Evolutionary conservation across 768 basidiomycete species (phyloP), one percentile per base, ranked within the genome.

Genomic region (Hydnomerulius pinastri): DNA sequence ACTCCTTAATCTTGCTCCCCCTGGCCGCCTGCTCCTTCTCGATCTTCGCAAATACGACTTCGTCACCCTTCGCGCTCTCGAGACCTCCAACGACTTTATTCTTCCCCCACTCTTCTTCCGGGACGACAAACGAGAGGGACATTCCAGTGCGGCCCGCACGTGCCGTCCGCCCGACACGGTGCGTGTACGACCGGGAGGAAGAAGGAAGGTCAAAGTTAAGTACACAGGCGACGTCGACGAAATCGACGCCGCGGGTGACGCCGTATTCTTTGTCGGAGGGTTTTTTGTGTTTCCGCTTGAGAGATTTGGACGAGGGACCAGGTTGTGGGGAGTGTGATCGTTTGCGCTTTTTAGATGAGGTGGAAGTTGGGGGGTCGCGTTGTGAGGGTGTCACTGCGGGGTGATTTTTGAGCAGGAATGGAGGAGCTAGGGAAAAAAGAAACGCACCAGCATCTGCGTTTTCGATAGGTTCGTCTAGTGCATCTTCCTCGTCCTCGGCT

Each of bases 161-260:
- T 12, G 97, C 97, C 0, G 97, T 99, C 21, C 97, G 85, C 11
- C 97, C 97, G 13, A 98, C 88, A 42, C 97, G 87, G 66, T 99
- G 97, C 0, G 90, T 94, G 64, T 99, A 99, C 11, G 93, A 81
- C 15, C 85, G 86, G 4, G 90, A 79, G 0, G 92, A 86, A 1
- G 82, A 75, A 1, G 97, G 97, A n/a, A 98, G 79, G 69, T 99
- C 97, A 69, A 98, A 99, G 74, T 99, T 99, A 66, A 99, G 80
- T 3, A 99, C 96, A 59, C 95, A 98, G 9, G 94, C 85, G 48
- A 98, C 97, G 57, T 97, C 90, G 54, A 98, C 80, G 68, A 99
- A 99, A 71, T 99, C 97, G 50, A 98, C 85, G 3, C 97, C 97
- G 39, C 97, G 88, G 1, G 92, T 92, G 42, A 98, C 90, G 29